phyloP scores from a whole-genome alignment of 805 yeast species.

The Isabelozyma pseudorhagii region DNA sequence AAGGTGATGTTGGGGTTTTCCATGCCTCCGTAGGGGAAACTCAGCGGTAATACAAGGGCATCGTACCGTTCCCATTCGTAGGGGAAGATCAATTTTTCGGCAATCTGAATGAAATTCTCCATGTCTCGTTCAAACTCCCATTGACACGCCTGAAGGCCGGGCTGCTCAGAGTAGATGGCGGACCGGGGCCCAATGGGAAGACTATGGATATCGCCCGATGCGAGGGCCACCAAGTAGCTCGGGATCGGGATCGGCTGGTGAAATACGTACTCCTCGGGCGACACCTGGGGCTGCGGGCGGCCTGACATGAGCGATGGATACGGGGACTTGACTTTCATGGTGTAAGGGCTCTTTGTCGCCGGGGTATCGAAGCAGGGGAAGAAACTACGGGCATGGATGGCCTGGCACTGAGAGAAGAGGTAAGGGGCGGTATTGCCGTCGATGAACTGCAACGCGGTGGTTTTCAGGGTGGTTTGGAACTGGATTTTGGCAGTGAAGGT shows the following conservation, averaged over 20 bases:
- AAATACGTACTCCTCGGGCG: conserved; percentile 14
- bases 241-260: conserved; percentile 35
- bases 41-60: conserved; percentile 29
- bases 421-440: conserved; percentile 32
- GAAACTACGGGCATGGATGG: conserved; percentile 33
- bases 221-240: conserved; percentile 30
- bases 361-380: conserved; percentile 39
- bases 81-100: conserved; percentile 28
- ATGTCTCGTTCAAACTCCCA: conserved; percentile 36
- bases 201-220: conserved; percentile 27
- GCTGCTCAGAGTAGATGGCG: conserved; percentile 24
- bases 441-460: conserved; percentile 34
- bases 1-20: conserved; percentile 34
- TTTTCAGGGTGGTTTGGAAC: conserved; percentile 25
- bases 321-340: conserved; percentile 23
- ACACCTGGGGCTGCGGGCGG: conserved; percentile 13
- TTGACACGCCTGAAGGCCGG: conserved; percentile 23
- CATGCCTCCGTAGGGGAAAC: conserved; percentile 40
- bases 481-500: conserved; percentile 12
- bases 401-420: conserved; percentile 34
- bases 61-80: conserved; percentile 34
- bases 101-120: conserved; percentile 31
- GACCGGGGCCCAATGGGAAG: conserved; percentile 35
- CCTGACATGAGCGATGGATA: conserved; percentile 28
- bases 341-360: conserved; percentile 25